Evolutionary conservation across 129 eudicot species (phyloP), one percentile per base, ranked within the genome.

Genomic region (Logfia minima): DNA sequence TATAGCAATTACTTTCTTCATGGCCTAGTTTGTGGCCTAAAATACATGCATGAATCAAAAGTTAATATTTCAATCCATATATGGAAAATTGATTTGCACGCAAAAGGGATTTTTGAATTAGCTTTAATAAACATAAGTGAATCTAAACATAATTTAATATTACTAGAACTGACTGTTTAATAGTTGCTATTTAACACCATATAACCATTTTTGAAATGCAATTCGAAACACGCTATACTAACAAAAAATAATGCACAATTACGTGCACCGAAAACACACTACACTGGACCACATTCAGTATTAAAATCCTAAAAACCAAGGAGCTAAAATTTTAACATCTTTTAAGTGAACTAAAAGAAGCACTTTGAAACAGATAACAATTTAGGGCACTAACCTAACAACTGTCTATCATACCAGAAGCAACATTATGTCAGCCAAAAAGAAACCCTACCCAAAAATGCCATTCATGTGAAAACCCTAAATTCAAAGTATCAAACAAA

Each of bases 1-100:
- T 41, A 94, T 91, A 23, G 91, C 97, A 71, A 94, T 94, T 77
- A 91, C 80, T 75, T 76, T 90, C 87, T 86, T 86, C 82, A 81
- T 90, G 35, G 79, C 83, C 96, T 80, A 75, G 29, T 56, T 80
- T 67, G 68, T 6, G 71, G 71, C 84, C 80, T 75, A 58, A 74
- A 2, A 66, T 39, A 66, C 60, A 80, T 61, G 14, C 18, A 68
- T 22, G 4, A 23, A 55, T 56, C 59, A 71, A 24, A 32, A 13
- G 55, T 80, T 74, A 74, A 22, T 37, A 23, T 43, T 59, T 53
- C 60, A 56, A 68, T 77, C 64, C 41, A 28, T 29, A 43, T 31
- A 70, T 16, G 19, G n/a, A 78, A 70, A 26, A 45, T 14, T 9
- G 13, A 66, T 77, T 56, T 56, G 19, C 75, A 67, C 26, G 21